Evolutionary conservation across 192 early-diverging fungal genomes (phyloP), one percentile per base, ranked within the genome.

Genomic region (Coemansia sp.): DNA sequence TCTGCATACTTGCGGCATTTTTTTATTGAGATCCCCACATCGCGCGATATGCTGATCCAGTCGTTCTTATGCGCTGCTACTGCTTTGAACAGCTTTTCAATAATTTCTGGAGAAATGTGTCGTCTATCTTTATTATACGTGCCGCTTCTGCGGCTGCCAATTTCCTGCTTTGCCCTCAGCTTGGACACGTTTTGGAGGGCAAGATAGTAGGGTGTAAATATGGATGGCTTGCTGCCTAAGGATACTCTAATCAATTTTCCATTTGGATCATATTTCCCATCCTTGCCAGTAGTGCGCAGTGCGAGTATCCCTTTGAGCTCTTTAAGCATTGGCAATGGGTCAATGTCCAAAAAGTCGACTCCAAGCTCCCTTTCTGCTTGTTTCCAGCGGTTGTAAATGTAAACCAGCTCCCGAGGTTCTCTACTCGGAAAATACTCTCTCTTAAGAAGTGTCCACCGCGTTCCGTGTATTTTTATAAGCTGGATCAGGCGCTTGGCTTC

Each of bases 21-120:
- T 6, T 5, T 18, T 23, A 62, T 70, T 12, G 69, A 57, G 26
- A 72, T 48, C 9, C 69, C 70, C 16, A 75, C 57, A 28, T 68
- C 57, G 56, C 67, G 65, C n/a, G 79, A 75, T 61, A 81, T 65
- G 51, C 55, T 49, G 13, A 75, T 43, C 79, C 79, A 81, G 70
- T 81, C 79, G 59, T 70, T 72, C 26, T 39, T 49, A 42, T 75
- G 46, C 21, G 30, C 35, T n/a, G 39, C 30, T 4, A 81, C 46
- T 5, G 79, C 79, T 7, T 69, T 58, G 3, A 81, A 31, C 48
- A 81, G 61, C 61, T 72, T 69, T 9, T 81, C 70, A 2, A 70
- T 66, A 0, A 28, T 43, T 31, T 72, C 57, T 31, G 55, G 30
- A 18, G 26, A 57, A 0, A 18, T 34, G 4, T 57, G 26, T 51